Conservation (phyloP, 371 early-diverging fungal species). For the Quaeritorhiza haematococci region DNA sequence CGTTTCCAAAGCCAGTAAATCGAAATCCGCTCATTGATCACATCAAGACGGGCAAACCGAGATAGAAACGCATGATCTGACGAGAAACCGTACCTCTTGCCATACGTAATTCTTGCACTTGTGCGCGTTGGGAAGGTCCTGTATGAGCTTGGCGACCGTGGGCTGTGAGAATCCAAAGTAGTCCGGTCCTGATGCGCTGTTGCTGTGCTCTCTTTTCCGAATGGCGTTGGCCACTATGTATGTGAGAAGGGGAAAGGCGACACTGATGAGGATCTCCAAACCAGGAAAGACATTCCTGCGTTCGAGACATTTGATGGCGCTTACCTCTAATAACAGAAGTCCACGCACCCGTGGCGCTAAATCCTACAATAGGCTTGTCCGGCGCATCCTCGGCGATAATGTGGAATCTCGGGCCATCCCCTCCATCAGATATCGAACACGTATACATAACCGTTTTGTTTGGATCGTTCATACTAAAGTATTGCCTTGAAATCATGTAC, state of each 20-base stretch:
- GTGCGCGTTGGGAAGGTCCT: slow-evolving; percentile 73
- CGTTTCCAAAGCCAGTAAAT: too few relatives aligned
- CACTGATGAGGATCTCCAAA: too few relatives aligned
- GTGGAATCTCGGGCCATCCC: slow-evolving; percentile 74
- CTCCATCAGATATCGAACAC: slow-evolving; percentile 77
- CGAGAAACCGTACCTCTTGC: slow-evolving; percentile 32
- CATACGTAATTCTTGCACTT: slow-evolving; percentile 65
- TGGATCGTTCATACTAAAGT: slow-evolving; percentile 74
- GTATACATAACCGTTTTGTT: slow-evolving; percentile 66
- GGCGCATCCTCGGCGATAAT: slow-evolving; percentile 67
- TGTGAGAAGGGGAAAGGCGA: neutral
- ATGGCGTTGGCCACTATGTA: slow-evolving; percentile 60
- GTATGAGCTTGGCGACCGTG: slow-evolving; percentile 83
- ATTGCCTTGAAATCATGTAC: slow-evolving; percentile 59
- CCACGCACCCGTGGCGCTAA: slow-evolving; percentile 88
- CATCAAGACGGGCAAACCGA: too few relatives aligned
- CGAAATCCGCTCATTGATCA: too few relatives aligned
- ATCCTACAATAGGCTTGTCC: slow-evolving; percentile 58
- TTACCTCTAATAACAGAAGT: slow-evolving; percentile 67
- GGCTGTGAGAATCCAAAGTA: slow-evolving; percentile 87
- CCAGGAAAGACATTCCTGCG: too few relatives aligned
- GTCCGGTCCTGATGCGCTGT: slow-evolving; percentile 85
- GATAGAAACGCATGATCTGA: too few relatives aligned
- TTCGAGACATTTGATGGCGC: neutral
- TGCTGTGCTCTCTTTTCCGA: slow-evolving; percentile 70